Conservation (phyloP, 148 eudicot species). For the Amaranthus hypochondriacus region DNA sequence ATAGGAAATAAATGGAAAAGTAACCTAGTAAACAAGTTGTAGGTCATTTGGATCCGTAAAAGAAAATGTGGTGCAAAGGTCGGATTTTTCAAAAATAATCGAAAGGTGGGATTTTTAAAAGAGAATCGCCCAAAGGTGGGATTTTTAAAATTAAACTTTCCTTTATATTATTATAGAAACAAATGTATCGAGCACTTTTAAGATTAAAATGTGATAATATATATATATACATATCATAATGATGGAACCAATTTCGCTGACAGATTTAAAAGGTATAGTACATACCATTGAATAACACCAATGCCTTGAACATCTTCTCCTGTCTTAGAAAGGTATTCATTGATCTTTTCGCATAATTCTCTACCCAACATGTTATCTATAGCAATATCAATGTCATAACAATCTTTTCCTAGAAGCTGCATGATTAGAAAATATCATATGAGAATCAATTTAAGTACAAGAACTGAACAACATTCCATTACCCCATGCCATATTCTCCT, state of each 20-base stretch:
- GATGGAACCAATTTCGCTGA: no score
- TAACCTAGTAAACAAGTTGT: neutral
- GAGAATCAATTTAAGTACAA: neutral
- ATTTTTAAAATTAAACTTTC: no score
- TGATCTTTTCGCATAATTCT: constrained; percentile 84
- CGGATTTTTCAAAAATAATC: no score
- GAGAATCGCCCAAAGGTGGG: neutral
- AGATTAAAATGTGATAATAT: no score
- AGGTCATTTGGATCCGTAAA: neutral
- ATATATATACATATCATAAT: no score
- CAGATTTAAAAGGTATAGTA: neutral
- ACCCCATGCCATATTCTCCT: neutral
- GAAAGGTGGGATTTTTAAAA: neutral
- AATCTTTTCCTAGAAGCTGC: constrained; percentile 93
- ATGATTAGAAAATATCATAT: constrained; percentile 5
- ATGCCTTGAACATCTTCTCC: constrained; percentile 75
- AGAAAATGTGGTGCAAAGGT: neutral
- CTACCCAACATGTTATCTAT: constrained; percentile 84
- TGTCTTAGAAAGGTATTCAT: constrained; percentile 56
- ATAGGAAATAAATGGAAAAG: no score
- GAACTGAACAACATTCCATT: neutral
- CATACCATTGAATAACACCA: constrained; percentile 81
- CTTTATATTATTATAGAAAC: no score
- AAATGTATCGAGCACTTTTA: no score
- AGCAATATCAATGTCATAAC: constrained; percentile 91